Evolutionary conservation across 2,329 filamentous ascomycete species (phyloP), one percentile per base, ranked within the genome.

Genomic region (Metarhizium album): DNA sequence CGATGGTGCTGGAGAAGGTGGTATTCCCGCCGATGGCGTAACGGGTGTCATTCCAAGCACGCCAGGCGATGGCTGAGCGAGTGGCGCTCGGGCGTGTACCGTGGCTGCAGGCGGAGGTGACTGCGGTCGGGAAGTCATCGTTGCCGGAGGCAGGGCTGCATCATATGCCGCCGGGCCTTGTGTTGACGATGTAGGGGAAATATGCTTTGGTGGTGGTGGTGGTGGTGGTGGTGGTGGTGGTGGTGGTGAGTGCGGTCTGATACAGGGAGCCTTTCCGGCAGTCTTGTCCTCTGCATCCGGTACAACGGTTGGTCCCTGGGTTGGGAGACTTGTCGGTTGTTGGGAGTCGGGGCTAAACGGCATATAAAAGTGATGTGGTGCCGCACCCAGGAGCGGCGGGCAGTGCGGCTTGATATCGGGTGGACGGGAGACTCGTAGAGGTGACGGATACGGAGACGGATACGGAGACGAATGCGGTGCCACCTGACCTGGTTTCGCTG

Each of bases 351-450:
- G 31, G n/a, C 27, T 18, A 9, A 45, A 50, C 7, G 55, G 50
- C 29, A 48, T 50, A 45, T 60, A 52, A 35, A 57, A 54, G 23
- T 61, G 59, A 49, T 63, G 62, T 20, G 61, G 51, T 38, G 52
- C 52, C 20, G 42, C 14, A 7, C 40, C 31, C 27, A 27, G 9
- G 13, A 18, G 48, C 18, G 64, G 64, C n/a, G 64, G 64, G 4
- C 51, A 54, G 51, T 64, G 64, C 22, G 64, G 59, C 52, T 59
- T 61, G 45, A 62, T 65, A 5, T 54, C 43, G 6, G 57, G 52
- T 3, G 40, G 40, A 6, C 40, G 22, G 22, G 40, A 43, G 22
- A 43, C 22, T 4, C 40, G 40, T 18, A 42, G 35, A 58, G 54
- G 9, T 56, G 48, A 27, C 58, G 58, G 18, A 60, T 31, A 31